Evolutionary conservation across 441 rosid species (phyloP), one percentile per base, ranked within the genome.

Genomic region (Jatropha podagrica): DNA sequence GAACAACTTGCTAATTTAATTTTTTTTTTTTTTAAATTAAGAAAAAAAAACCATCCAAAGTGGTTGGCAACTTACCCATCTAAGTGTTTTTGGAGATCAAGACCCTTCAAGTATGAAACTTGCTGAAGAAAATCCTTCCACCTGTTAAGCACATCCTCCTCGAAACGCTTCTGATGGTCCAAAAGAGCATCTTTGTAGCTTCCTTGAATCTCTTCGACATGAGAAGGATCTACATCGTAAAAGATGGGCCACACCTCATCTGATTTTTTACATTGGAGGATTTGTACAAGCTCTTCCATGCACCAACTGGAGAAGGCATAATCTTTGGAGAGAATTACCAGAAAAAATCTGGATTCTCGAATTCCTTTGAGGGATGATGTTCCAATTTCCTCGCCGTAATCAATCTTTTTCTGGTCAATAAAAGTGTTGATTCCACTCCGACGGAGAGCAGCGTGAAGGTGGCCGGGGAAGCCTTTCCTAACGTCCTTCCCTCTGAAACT

Each of bases 401-500:
- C 61, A 10, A 69, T 69, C 44, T 69, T 54, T 9, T 54, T 26
- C 48, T 69, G 17, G 18, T 69, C 72, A 3, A 40, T 8, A 9
- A 52, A 69, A 1, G 72, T 51, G 23, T 9, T 23, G 48, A 69
- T 32, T 52, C 62, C 61, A 17, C 27, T 20, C 2, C 48, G 14
- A 18, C 48, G 1, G 0, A 69, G 11, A n/a, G 72, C 72, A 17
- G 48, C 46, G 15, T 52, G 54, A 15, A 69, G 61, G 27, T 69
- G 72, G 54, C 69, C 69, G 14, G 52, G n/a, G 54, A 65, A 65
- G 69, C 69, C 69, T 65, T 65, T 65, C 32, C 37, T 2, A 2
- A 65, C 52, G 69, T 40, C 62, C 48, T 13, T 52, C 4, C 72
- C 72, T 69, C 62, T 69, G 61, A 69, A 69, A 69, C 72, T 69